A percentile compares a stretch with the other conserved stretches of the same genome.
phyloP scores from a whole-genome alignment of 2,329 filamentous ascomycete genomes.

The Thermoascus crustaceus region DNA sequence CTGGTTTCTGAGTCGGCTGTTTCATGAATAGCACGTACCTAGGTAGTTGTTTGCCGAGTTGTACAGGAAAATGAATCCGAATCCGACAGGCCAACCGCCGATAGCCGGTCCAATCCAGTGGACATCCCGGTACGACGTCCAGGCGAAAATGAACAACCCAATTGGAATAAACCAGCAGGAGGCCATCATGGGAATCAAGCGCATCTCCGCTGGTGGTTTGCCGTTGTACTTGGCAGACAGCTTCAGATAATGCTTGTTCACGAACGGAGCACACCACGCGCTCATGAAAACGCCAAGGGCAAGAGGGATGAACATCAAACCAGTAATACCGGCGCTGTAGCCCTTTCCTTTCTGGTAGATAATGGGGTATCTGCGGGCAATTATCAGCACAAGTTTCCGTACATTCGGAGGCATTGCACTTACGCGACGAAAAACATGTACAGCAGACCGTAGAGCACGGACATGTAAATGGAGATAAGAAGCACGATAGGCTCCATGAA shows the following conservation, averaged over 20 bases:
- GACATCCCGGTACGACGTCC: slow-evolving; percentile 57
- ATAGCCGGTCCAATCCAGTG: slow-evolving; percentile 65
- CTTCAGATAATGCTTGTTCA: slow-evolving; percentile 74
- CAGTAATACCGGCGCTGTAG: slow-evolving; percentile 63
- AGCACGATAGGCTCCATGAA: slow-evolving; percentile 80
- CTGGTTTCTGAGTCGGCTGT: too few relatives aligned
- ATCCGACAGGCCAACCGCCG: slow-evolving; percentile 64
- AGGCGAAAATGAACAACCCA: slow-evolving; percentile 60
- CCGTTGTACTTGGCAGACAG: slow-evolving; percentile 57
- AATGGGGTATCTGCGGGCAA: slow-evolving; percentile 35
- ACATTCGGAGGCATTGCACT: slow-evolving; percentile 36
- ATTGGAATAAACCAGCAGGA: slow-evolving; percentile 65
- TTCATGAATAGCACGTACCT: slow-evolving; percentile 16
- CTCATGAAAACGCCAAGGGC: slow-evolving; percentile 65
- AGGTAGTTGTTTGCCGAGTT: slow-evolving; percentile 71
- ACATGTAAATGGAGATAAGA: slow-evolving; percentile 78
- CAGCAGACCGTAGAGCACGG: slow-evolving; percentile 52
- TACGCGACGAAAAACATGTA: slow-evolving; percentile 47
- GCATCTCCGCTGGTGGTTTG: slow-evolving; percentile 65
- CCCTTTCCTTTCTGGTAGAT: slow-evolving; percentile 75
- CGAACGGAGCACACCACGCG: slow-evolving; percentile 58
- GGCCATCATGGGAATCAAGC: slow-evolving; percentile 75
- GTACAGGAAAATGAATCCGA: slow-evolving; percentile 78
- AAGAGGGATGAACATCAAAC: slow-evolving; percentile 79
- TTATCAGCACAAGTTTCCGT: slow-evolving; percentile 9